phyloP scores from a whole-genome alignment of 805 yeast genomes.

The Hanseniaspora singularis region DNA sequence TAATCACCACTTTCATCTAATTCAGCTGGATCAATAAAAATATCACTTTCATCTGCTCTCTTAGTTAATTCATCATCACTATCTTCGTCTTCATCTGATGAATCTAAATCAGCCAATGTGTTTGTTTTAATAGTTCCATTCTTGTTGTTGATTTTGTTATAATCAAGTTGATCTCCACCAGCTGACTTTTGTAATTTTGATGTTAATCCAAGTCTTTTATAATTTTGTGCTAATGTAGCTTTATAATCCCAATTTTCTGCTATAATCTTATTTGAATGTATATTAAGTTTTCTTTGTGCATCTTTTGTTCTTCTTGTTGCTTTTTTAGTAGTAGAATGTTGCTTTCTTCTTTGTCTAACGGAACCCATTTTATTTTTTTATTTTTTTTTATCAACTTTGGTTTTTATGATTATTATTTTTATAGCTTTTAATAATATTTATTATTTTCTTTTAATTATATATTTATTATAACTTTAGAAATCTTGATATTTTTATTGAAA shows the following conservation, averaged over 20 bases:
- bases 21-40: constrained; percentile 20
- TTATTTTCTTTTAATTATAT: too few species aligned
- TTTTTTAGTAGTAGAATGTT: constrained; percentile 56
- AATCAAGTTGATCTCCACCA: constrained; percentile 67
- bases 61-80: constrained; percentile 19
- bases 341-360: constrained; percentile 79
- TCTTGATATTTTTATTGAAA: too few species aligned
- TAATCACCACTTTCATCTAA: constrained; percentile 28
- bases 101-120: constrained; percentile 26
- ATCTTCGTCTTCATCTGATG: constrained; percentile 18
- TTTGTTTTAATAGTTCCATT: constrained; percentile 26
- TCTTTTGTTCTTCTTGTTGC: constrained; percentile 61
- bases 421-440: background rate
- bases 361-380: constrained; percentile 37
- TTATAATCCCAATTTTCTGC: constrained; percentile 83
- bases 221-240: constrained; percentile 74
- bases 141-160: constrained; percentile 31
- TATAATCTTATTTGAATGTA: constrained; percentile 65
- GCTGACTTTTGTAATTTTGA: constrained; percentile 54
- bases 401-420: background rate
- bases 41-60: constrained; percentile 15
- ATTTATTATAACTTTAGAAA: too few species aligned
- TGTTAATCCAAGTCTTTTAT: constrained; percentile 65
- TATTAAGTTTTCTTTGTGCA: constrained; percentile 52
- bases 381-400: background rate